These are phyloP conservation scores for Setaria italica DNA, from an alignment of 202 grass and related monocot genomes.

Conservation along the genomic window DNA sequence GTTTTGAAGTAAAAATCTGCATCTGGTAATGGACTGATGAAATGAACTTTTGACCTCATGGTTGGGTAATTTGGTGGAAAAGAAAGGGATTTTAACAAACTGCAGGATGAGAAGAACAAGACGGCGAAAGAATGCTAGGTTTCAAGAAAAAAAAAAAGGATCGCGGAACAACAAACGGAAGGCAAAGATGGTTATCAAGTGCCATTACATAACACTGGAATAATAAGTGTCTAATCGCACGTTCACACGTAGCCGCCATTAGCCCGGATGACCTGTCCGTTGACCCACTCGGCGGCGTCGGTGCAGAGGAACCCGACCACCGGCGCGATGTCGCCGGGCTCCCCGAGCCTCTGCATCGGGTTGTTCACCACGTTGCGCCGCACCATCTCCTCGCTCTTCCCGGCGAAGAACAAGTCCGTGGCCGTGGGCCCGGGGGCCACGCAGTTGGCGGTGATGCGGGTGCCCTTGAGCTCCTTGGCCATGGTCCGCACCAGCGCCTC, in stretches of 20 bases:
- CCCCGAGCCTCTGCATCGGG: constrained; percentile 68
- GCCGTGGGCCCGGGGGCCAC: constrained; percentile 67
- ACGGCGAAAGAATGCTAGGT: no score
- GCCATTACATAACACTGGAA: no score
- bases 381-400: constrained; percentile 59
- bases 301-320: constrained; percentile 84
- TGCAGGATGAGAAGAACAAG: no score
- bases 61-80: no score
- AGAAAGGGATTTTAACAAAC: no score
- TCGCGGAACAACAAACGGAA: no score
- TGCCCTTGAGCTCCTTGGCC: constrained; percentile 82
- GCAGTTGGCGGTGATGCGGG: constrained; percentile 73
- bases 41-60: no score
- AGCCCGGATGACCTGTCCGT: constrained; percentile 75
- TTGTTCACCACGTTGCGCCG: background rate
- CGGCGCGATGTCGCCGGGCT: constrained; percentile 59
- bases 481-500: constrained; percentile 68
- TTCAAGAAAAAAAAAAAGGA: no score
- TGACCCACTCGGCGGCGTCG: constrained; percentile 69
- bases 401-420: constrained; percentile 70
- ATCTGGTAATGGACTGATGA: no score
- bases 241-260: constrained; percentile 61
- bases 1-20: no score
- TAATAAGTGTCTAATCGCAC: no score
- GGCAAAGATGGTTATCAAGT: no score